Conservation (phyloP, 164 flowering plant genomes). For the Tetrastigma voinierianum region DNA sequence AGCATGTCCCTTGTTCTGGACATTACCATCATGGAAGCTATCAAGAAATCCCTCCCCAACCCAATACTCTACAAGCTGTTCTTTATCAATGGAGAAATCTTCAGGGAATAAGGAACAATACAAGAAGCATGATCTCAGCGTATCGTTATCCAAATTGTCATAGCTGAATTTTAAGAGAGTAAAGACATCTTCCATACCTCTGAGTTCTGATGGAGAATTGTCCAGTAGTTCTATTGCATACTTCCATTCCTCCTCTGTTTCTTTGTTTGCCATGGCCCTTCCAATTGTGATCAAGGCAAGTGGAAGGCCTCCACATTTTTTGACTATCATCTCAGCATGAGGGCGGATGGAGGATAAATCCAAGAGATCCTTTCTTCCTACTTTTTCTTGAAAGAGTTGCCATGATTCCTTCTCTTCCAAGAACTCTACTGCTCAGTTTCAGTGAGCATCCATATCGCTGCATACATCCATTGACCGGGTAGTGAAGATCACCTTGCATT, state of each 20-base stretch:
- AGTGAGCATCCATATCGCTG: slow-evolving; percentile 27
- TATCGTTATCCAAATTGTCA: slow-evolving; percentile 19
- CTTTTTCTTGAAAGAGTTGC: slow-evolving; percentile 21
- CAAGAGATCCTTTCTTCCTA: slow-evolving; percentile 10
- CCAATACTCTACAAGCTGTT: slow-evolving; percentile 32
- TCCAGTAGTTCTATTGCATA: slow-evolving; percentile 21
- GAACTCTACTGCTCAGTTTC: slow-evolving; percentile 23
- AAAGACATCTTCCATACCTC: slow-evolving; percentile 38
- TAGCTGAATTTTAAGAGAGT: slow-evolving; percentile 30
- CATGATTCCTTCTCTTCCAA: slow-evolving; percentile 24
- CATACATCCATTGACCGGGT: slow-evolving; percentile 23
- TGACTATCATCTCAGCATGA: slow-evolving; percentile 20
- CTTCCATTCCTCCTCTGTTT: slow-evolving; percentile 29
- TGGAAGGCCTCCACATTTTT: slow-evolving; percentile 34
- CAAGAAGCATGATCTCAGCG: slow-evolving; percentile 22
- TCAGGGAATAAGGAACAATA: slow-evolving; percentile 38
- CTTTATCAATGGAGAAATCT: slow-evolving; percentile 24
- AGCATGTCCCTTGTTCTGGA: slow-evolving; percentile 23
- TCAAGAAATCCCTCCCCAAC: slow-evolving; percentile 29
- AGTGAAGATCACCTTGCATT: slow-evolving; percentile 32
- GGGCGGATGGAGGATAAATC: slow-evolving; percentile 12
- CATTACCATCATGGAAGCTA: slow-evolving; percentile 17
- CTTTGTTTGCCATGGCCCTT: slow-evolving; percentile 32
- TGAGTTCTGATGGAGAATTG: slow-evolving; percentile 22
- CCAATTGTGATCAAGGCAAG: slow-evolving; percentile 36